phyloP scores from a whole-genome alignment of 805 yeast species.

The Blastobotrys chiropterorum region DNA sequence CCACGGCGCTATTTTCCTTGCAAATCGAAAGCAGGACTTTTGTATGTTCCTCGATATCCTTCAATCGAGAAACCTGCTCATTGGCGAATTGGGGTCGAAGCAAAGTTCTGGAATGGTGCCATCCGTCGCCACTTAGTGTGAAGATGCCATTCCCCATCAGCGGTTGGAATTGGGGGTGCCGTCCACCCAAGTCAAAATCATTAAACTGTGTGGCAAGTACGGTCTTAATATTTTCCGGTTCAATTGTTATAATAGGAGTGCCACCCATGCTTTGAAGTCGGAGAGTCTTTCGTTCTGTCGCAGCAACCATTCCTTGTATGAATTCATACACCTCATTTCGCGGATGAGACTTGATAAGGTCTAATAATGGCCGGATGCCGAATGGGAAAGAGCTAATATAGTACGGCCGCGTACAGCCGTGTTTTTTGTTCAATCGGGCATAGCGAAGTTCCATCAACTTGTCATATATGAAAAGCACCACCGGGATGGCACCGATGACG shows the following conservation, averaged over 20 bases:
- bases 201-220: conserved; percentile 25
- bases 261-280: not conserved
- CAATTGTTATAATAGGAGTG: conserved; percentile 3
- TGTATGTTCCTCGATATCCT: conserved; percentile 23
- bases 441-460: not conserved
- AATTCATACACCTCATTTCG: not conserved
- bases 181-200: conserved; percentile 25
- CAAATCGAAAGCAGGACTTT: conserved; percentile 16
- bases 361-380: not conserved
- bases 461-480: not conserved
- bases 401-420: not conserved
- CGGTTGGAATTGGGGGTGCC: conserved; percentile 23
- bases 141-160: conserved; percentile 32
- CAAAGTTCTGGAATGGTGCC: conserved; percentile 34
- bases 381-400: not conserved
- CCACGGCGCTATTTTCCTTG: conserved; percentile 2
- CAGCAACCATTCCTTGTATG: not conserved
- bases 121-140: conserved; percentile 29
- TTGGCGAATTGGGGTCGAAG: conserved; percentile 32
- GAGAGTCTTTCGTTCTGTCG: not conserved
- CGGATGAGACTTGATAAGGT: not conserved
- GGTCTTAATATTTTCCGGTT: conserved; percentile 28
- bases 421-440: not conserved
- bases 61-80: conserved; percentile 28
- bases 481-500: not conserved